Evolutionary conservation across 441 rosid genomes (phyloP).

Genomic region (Kokia cookei): DNA sequence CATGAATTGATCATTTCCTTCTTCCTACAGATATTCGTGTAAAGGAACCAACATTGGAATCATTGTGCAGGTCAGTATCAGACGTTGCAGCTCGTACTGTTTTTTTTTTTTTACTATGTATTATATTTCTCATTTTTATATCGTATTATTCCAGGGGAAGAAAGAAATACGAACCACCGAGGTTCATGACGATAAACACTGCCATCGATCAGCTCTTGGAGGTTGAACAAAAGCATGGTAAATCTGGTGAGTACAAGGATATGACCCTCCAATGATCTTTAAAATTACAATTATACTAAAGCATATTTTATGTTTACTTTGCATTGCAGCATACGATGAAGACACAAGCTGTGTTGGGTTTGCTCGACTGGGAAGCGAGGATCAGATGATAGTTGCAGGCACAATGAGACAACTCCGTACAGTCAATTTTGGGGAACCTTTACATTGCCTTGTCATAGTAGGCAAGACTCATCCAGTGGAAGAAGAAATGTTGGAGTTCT

Average conservation of each 20-base stretch:
- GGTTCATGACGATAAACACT: slow-evolving; percentile 76
- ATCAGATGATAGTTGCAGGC: slow-evolving; percentile 76
- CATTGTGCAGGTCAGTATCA: slow-evolving; percentile 60
- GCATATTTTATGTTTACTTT: neutral
- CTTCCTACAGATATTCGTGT: slow-evolving; percentile 68
- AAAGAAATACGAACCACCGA: slow-evolving; percentile 80
- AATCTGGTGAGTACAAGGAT: slow-evolving; percentile 36
- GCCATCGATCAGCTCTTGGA: slow-evolving; percentile 90
- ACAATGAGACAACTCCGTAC: slow-evolving; percentile 58
- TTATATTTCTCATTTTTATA: neutral
- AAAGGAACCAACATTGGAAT: slow-evolving; percentile 89
- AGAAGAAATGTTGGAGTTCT: slow-evolving; percentile 83
- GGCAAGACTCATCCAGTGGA: slow-evolving; percentile 80
- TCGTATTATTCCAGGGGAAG: slow-evolving; percentile 45
- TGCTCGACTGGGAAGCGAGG: slow-evolving; percentile 81
- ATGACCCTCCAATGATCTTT: neutral
- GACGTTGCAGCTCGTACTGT: neutral
- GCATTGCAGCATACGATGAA: slow-evolving; percentile 49
- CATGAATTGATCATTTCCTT: neutral
- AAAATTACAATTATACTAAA: neutral
- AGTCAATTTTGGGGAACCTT: slow-evolving; percentile 77
- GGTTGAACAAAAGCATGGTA: slow-evolving; percentile 55
- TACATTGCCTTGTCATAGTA: slow-evolving; percentile 82
- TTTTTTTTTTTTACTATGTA: neutral
- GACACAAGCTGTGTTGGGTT: slow-evolving; percentile 74